Percentiles rank a stretch among this genome's conserved stretches.
Evolutionary conservation across 2,329 filamentous ascomycete genomes (phyloP).

Genomic region (Aspergillus sp.): DNA sequence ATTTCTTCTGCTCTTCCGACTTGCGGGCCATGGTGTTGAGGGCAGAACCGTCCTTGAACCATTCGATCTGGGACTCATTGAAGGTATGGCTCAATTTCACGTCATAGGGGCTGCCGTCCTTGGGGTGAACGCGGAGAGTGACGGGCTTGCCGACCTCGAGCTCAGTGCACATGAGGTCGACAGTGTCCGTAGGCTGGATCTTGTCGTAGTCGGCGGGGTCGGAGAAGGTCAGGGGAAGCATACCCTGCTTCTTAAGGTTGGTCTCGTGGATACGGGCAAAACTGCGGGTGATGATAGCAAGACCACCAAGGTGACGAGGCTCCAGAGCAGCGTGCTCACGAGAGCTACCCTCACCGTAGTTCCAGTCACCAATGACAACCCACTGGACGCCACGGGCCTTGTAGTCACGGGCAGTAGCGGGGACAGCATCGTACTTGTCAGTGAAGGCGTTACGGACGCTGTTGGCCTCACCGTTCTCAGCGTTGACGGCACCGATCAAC

Average conservation of each 20-base stretch:
- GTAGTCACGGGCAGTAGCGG: conserved; percentile 92
- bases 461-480: conserved; percentile 93
- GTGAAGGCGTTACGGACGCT: conserved; percentile 88
- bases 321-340: conserved; percentile 98
- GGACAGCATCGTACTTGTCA: conserved; percentile 77
- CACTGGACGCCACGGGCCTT: conserved; percentile 94
- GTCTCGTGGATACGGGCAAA: conserved; percentile 99
- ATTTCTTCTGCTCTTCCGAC: conserved; percentile 16
- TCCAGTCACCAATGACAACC: conserved; percentile 99
- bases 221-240: conserved; percentile 94
- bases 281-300: conserved; percentile 89
- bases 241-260: conserved; percentile 99
- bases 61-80: conserved; percentile 96
- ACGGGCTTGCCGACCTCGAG: conserved; percentile 87
- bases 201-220: conserved; percentile 97
- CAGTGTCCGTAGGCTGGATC: conserved; percentile 85
- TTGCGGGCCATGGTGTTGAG: conserved; percentile 97
- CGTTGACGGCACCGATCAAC: conserved; percentile 95
- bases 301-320: conserved; percentile 90
- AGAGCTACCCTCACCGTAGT: conserved; percentile 96
- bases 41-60: conserved; percentile 97
- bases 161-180: conserved; percentile 83
- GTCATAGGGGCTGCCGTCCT: conserved; percentile 73
- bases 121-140: conserved; percentile 84
- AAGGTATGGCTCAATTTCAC: conserved; percentile 87